Evolutionary conservation across 192 early-diverging fungal genomes (phyloP), one percentile per base, ranked within the genome.

Genomic region (Coemansia biformis): DNA sequence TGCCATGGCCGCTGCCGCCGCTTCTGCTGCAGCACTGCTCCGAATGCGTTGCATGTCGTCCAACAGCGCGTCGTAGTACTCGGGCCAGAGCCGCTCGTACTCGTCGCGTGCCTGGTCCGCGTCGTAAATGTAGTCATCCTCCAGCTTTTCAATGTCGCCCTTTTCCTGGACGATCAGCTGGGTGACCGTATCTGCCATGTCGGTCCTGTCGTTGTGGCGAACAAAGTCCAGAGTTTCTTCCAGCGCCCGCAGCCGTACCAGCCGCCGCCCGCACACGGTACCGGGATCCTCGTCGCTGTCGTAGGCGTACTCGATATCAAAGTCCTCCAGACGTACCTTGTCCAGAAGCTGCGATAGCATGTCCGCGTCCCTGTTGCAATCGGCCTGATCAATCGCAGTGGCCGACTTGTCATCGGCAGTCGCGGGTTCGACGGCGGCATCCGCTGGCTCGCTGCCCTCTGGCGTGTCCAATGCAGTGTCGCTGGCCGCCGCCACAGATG

Each of bases 231-330:
- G 21, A 32, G 47, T 39, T 15, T 65, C 62, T 24, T 26, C 23
- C 16, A 46, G 36, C 6, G 44, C 62, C 5, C 38, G 38, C 28
- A 51, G 7, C 13, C 39, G 43, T 0, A 65, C 45, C 22, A 32
- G 21, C 3, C 45, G 49, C 2, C 48, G 32, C 15, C 52, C 62
- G 19, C 54, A 48, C 7, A 42, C 32, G 3, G 15, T 29, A 1
- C 39, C 50, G 0, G 62, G 48, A 13, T 57, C 54, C 17, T 57
- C 62, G 26, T 65, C 62, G 49, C 54, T 57, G 5, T 51, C 48
- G 36, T 48, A 48, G 7, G 21, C 58, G 18, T 13, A 12, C 9
- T 40, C 43, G 2, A 16, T 22, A 2, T 26, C 57, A 40, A 40
- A 40, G 5, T 59, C 41, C 1, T 18, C 36, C 1, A 33, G 37